Percentiles rank a stretch among this genome's conserved stretches.
These are phyloP conservation scores for Arabidopsis lyrata DNA, from an alignment of 441 rosid genomes.

Conservation along the genomic window DNA sequence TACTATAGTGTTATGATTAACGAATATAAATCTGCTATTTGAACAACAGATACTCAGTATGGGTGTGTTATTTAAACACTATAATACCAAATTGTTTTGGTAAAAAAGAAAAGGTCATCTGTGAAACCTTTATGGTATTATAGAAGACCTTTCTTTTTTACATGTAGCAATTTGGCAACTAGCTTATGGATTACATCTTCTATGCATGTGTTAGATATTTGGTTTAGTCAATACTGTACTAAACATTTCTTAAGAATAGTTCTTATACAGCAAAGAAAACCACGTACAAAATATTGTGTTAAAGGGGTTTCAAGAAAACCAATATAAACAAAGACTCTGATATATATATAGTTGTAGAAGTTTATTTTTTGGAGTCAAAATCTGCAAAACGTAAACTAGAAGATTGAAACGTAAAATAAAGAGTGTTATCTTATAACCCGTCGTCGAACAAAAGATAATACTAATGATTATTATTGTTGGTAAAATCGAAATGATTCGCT, in stretches of 20 bases:
- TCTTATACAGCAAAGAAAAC: not conserved
- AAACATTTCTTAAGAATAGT: slow-evolving; percentile 1
- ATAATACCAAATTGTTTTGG: not conserved
- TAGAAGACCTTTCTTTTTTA: too few species aligned
- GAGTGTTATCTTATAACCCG: not conserved
- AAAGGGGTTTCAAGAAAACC: not conserved
- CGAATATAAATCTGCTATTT: not conserved
- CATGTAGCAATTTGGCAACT: not conserved
- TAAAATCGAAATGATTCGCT: slow-evolving; percentile 47
- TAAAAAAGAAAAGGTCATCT: not conserved
- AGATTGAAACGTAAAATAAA: slow-evolving; percentile 29
- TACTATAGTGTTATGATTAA: not conserved
- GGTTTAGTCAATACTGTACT: not conserved
- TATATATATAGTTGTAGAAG: not conserved
- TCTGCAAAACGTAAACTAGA: not conserved
- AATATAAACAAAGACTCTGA: not conserved
- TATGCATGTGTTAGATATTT: slow-evolving; percentile 19
- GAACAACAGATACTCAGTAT: slow-evolving; percentile 10
- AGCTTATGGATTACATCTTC: slow-evolving; percentile 1
- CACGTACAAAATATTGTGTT: not conserved
- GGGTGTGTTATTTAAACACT: slow-evolving; percentile 19
- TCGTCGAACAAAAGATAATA: slow-evolving; percentile 20
- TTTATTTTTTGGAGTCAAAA: slow-evolving; percentile 2
- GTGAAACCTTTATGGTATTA: not conserved
- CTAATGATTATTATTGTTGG: slow-evolving; percentile 35